Evolutionary conservation across 345 rosid species (phyloP), one percentile per base, ranked within the genome.

Genomic region (Eucalyptus cloeziana): DNA sequence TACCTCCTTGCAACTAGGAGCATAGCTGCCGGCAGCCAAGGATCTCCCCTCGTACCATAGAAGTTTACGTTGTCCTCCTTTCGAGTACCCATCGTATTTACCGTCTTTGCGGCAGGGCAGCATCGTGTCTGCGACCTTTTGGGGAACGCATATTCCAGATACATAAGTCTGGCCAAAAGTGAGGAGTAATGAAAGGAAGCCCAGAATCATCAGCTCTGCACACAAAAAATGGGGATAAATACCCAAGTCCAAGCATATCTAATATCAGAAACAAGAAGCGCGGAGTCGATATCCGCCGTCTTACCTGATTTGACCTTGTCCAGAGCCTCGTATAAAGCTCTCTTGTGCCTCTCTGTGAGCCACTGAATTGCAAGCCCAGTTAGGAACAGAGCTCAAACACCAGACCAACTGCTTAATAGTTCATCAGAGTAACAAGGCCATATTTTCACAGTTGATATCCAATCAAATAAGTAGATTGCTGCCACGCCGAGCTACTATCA

Each of bases 201-300:
- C 99, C 79, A 97, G 91, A 93, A 98, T 89, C 99, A 97, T 98
- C 92, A 98, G 90, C 93, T 97, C 99, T 98, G 96, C 94, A 95
- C 49, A 49, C 44, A 3, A 52, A 31, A 5, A 1, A 85, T 22
- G 44, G 58, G 47, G 47, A 76, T 40, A 24, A 40, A 40, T 15
- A 21, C 47, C 83, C 45, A 43, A 21, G 85, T 76, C 85, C 85
- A 40, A 76, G 47, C 85, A 76, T 76, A 40, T 76, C 85, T 40
- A 22, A 21, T 11, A 10, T 40, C 7, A 37, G 47, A 40, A 40
- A 76, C 85, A 76, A 76, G 9, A 40, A 76, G 27, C 8, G 83
- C 27, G 5, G 27, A 40, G 43, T 76, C 9, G 5, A 76, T 76
- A 40, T 76, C 47, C 4, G 3, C 85, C 7, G 30, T 85, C 90